Evolutionary conservation across 148 eudicot species (phyloP).

Genomic region (Nepenthes gracilis): DNA sequence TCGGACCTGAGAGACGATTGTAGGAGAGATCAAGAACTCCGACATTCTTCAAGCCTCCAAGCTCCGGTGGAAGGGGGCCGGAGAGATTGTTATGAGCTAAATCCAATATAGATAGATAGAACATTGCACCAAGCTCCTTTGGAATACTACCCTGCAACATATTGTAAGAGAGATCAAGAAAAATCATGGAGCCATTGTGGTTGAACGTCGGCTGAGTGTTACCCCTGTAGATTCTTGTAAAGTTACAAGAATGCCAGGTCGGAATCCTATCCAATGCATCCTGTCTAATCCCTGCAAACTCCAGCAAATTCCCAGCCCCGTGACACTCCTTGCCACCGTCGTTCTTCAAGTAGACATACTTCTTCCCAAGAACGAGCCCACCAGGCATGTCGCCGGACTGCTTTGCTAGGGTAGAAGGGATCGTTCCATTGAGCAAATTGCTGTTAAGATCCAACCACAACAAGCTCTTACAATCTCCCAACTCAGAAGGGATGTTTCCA

Average conservation of each 20-base stretch:
- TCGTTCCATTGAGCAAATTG: conserved; percentile 51
- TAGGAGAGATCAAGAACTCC: conserved; percentile 66
- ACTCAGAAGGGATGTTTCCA: conserved; percentile 59
- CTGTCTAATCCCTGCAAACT: conserved; percentile 61
- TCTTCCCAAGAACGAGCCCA: conserved; percentile 54
- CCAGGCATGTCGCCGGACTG: conserved; percentile 67
- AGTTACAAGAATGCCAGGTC: conserved; percentile 48
- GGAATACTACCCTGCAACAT: conserved; percentile 68
- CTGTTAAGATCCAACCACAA: conserved; percentile 89
- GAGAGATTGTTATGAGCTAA: conserved; percentile 72
- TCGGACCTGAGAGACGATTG: conserved; percentile 55
- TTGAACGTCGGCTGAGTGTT: conserved; percentile 61
- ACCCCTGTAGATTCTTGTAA: conserved; percentile 56
- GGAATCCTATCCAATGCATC: conserved; percentile 46
- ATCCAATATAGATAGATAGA: conserved; percentile 50
- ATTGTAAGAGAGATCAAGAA: conserved; percentile 71
- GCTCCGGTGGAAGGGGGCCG: conserved; percentile 58
- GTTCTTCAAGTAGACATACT: conserved; percentile 60
- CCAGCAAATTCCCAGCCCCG: conserved; percentile 88
- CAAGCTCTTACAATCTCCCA: conserved; percentile 76
- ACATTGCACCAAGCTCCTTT: conserved; percentile 72
- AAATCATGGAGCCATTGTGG: conserved; percentile 81
- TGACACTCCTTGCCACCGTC: conserved; percentile 67
- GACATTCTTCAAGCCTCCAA: conserved; percentile 43
- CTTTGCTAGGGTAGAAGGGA: conserved; percentile 53